These are phyloP conservation scores for Apiotrichum siamense DNA, from an alignment of 1,284 basidiomycete species.

Conservation along the genomic window DNA sequence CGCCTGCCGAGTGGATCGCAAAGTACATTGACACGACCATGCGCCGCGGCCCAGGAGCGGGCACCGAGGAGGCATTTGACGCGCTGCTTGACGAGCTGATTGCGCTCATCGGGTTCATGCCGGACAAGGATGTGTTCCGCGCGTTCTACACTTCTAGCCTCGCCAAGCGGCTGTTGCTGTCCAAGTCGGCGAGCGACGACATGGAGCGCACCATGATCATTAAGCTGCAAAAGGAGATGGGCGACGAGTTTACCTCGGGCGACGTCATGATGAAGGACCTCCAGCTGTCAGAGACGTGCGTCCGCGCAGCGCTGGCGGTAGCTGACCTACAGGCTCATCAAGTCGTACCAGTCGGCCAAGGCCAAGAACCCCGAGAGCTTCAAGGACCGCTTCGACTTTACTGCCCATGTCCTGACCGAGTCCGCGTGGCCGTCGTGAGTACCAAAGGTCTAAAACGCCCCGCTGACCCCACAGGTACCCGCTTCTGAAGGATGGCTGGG, in stretches of 20 bases:
- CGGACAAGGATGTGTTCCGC: slow-evolving; percentile 86
- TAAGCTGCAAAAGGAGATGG: slow-evolving; percentile 66
- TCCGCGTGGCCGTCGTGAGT: slow-evolving; percentile 53
- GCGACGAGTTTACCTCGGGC: slow-evolving; percentile 48
- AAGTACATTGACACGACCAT: slow-evolving; percentile 81
- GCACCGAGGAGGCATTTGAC: slow-evolving; percentile 66
- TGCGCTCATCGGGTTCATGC: slow-evolving; percentile 74
- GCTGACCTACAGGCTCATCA: slow-evolving; percentile 43
- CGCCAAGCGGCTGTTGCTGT: slow-evolving; percentile 79
- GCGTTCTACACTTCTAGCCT: slow-evolving; percentile 88
- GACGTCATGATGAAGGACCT: slow-evolving; percentile 50
- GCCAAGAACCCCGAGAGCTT: slow-evolving; percentile 40
- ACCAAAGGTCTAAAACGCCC: background rate
- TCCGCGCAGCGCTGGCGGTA: background rate
- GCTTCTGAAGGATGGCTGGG: slow-evolving; percentile 42
- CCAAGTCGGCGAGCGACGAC: slow-evolving; percentile 82
- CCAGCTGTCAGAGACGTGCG: slow-evolving; percentile 44
- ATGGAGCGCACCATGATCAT: slow-evolving; percentile 84
- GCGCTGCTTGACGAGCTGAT: slow-evolving; percentile 68
- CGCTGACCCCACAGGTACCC: slow-evolving; percentile 24
- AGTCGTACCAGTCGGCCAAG: slow-evolving; percentile 47
- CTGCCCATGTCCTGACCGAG: slow-evolving; percentile 53
- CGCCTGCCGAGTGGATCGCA: slow-evolving; percentile 91
- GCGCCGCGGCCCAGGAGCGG: slow-evolving; percentile 72
- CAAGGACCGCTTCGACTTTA: slow-evolving; percentile 47